Evolutionary conservation across 768 basidiomycete species (phyloP).

Genomic region (Boletus speciosus): DNA sequence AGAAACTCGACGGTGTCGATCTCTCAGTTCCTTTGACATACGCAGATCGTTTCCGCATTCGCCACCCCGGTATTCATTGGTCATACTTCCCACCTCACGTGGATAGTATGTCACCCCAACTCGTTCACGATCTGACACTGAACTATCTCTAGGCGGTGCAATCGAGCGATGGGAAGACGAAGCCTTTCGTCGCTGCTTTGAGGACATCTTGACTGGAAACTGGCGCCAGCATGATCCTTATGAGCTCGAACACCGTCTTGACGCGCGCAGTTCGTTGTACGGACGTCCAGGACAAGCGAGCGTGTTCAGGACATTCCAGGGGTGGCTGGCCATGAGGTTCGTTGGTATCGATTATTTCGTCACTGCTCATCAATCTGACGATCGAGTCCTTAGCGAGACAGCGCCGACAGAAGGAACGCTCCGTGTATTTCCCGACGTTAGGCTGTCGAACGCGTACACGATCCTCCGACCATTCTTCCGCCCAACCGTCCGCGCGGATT

Average conservation of each 20-base stretch:
- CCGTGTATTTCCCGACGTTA: constrained; percentile 63
- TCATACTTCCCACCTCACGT: constrained; percentile 50
- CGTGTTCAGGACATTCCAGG: constrained; percentile 66
- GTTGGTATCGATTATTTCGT: constrained; percentile 2
- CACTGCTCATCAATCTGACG: background rate
- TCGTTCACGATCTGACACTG: background rate
- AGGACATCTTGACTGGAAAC: constrained; percentile 55
- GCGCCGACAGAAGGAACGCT: constrained; percentile 68
- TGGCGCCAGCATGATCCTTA: constrained; percentile 70
- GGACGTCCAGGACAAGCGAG: constrained; percentile 51
- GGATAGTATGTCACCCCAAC: constrained; percentile 40
- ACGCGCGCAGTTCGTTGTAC: constrained; percentile 63
- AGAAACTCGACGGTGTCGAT: constrained; percentile 50
- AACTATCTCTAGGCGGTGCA: constrained; percentile 47
- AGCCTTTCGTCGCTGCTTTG: constrained; percentile 55
- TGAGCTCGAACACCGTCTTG: constrained; percentile 54
- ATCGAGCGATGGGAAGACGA: constrained; percentile 77
- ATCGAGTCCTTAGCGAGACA: constrained; percentile 44
- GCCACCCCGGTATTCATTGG: constrained; percentile 63
- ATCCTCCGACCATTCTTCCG: constrained; percentile 78
- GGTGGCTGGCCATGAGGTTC: constrained; percentile 70
- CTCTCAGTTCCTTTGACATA: constrained; percentile 62
- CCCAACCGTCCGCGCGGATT: constrained; percentile 39
- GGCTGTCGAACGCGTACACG: constrained; percentile 65
- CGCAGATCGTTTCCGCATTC: constrained; percentile 71